A percentile compares a stretch with the other conserved stretches of the same genome.
These are phyloP conservation scores for Ustilago cynodontis DNA, from an alignment of 1,284 basidiomycete genomes.

Conservation along the genomic window DNA sequence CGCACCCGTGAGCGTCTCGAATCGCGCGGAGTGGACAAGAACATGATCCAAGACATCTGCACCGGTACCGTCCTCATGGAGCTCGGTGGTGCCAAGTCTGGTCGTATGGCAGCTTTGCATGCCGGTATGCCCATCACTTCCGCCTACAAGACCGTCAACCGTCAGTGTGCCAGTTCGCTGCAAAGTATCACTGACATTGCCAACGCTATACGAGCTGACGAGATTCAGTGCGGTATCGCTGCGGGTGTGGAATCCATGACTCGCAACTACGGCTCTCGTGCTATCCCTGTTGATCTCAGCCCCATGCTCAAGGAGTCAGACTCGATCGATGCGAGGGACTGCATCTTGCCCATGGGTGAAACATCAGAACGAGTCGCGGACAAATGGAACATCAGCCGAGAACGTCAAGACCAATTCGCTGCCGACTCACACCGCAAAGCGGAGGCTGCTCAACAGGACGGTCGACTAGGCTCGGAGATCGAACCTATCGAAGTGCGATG, in stretches of 20 bases:
- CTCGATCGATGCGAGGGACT: slow-evolving; percentile 66
- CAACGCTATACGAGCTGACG: slow-evolving; percentile 66
- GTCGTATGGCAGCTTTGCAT: slow-evolving; percentile 70
- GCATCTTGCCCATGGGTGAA: slow-evolving; percentile 68
- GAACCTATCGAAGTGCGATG: slow-evolving; percentile 62
- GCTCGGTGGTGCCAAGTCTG: slow-evolving; percentile 70
- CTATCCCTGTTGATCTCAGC: slow-evolving; percentile 67
- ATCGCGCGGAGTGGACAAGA: slow-evolving; percentile 65
- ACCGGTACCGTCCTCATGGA: slow-evolving; percentile 71
- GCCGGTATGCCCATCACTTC: slow-evolving; percentile 61
- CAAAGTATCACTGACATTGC: slow-evolving; percentile 70
- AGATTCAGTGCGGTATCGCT: slow-evolving; percentile 65
- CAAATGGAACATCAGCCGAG: slow-evolving; percentile 56
- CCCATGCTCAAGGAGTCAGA: slow-evolving; percentile 63
- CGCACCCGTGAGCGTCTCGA: slow-evolving; percentile 67
- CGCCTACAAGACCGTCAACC: slow-evolving; percentile 67
- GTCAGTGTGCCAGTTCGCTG: slow-evolving; percentile 70
- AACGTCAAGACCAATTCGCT: slow-evolving; percentile 65
- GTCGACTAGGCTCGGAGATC: slow-evolving; percentile 62
- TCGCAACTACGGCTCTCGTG: slow-evolving; percentile 66
- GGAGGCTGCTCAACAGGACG: slow-evolving; percentile 58
- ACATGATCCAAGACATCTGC: slow-evolving; percentile 69
- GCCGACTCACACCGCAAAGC: slow-evolving; percentile 60
- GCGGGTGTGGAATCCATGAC: slow-evolving; percentile 68
- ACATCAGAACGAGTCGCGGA: slow-evolving; percentile 65